Conservation (phyloP, 2,329 filamentous ascomycete species). For the Incumbomyces lentus region DNA sequence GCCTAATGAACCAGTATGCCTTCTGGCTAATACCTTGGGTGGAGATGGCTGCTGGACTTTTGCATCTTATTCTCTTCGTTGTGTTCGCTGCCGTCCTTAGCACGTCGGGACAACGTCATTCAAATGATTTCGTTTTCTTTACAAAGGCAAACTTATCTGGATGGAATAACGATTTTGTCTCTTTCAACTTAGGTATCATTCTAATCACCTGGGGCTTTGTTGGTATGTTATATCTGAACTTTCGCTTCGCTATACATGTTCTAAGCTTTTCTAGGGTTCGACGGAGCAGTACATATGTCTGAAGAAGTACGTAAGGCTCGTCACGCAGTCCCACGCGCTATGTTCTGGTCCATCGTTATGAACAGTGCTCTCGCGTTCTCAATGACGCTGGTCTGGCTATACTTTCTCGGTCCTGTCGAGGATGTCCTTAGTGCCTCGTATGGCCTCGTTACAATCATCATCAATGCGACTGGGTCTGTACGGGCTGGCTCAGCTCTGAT, state of each 20-base stretch:
- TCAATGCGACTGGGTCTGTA: conserved; percentile 13
- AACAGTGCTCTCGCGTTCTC: conserved; percentile 26
- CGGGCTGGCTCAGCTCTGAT: conserved; percentile 12
- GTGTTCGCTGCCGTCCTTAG: conserved; percentile 27
- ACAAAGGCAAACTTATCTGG: conserved; percentile 20
- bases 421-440: conserved; percentile 8
- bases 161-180: conserved; percentile 25
- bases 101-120: conserved; percentile 23
- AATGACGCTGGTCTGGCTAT: conserved; percentile 27
- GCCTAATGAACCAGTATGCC: conserved; percentile 18
- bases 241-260: no score
- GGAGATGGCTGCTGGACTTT: conserved; percentile 27
- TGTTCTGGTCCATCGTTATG: conserved; percentile 24
- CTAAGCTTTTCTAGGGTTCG: conserved; percentile 11
- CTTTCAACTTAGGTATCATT: conserved; percentile 29
- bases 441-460: conserved; percentile 11
- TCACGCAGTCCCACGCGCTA: conserved; percentile 24
- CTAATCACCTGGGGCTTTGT: conserved; percentile 25
- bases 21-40: conserved; percentile 31
- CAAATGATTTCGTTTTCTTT: conserved; percentile 26
- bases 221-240: conserved; percentile 15
- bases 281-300: conserved; percentile 22
- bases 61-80: conserved; percentile 27
- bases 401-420: conserved; percentile 24
- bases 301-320: conserved; percentile 29